Evolutionary conservation across 2,329 filamentous ascomycete species (phyloP), one percentile per base, ranked within the genome.

Genomic region (Lecanicillium sp.): DNA sequence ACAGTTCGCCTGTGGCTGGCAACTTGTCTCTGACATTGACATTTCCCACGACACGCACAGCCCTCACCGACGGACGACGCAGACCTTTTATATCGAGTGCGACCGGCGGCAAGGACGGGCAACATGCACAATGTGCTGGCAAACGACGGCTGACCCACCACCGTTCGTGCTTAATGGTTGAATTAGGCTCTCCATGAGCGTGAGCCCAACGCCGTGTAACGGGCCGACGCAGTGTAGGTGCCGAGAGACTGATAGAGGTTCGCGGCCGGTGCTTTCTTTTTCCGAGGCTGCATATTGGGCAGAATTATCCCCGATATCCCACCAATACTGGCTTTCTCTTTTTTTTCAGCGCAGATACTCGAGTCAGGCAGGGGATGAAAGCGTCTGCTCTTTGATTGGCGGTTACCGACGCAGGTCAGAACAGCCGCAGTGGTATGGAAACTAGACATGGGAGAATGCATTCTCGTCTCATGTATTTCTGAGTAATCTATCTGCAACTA

Each of bases 81-180:
- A 26, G 41, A 37, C 37, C 45, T 47, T 47, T 32, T 47, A 47
- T 33, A 47, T 17, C 33, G 11, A 20, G 21, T 6, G 21, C 21
- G 37, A 29, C 45, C 23, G 35, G 32, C 15, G 23, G 33, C 30
- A 30, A 36, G 10, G 20, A 26, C 12, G 10, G 8, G 8, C 17
- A 47, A 15, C 19, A 23, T 47, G 44, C 44, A 47, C 36, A 19
- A 47, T 47, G 44, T 35, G 44, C 44, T 47, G 44, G 44, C 44
- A 39, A 33, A 10, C 23, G 24, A 38, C 20, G 23, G 24, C 15
- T 6, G 3, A 33, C 43, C 43, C 43, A 38, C 43, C 12, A 19
- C 19, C 10, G 37, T 30, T 30, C 23, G 19, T 24, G 14, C 14
- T 38, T 17, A 23, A 38, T 14, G 5, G 33, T 38, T 30, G 43